Base-by-base conservation (phyloP, 495 filamentous ascomycete species). In the Sporormia fimetaria region DNA sequence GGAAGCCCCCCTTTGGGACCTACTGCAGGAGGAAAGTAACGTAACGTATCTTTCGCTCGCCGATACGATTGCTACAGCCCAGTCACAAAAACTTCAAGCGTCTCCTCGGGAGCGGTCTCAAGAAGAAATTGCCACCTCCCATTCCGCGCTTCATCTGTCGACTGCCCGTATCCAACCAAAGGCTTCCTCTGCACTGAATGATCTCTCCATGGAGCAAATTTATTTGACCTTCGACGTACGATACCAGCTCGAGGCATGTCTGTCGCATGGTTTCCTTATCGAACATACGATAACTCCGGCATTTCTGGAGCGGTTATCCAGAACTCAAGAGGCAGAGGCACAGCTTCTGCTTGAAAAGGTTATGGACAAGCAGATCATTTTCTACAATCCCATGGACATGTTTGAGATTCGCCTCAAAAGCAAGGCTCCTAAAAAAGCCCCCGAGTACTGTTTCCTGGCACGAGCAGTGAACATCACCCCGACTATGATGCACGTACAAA, bases 191-290 rank as follows among this genome's bases (percentile, higher is more conserved):
- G 63, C 16, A 6, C 33, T 37, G 11, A 36, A 25, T 14, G 32
- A 43, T 5, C 44, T 52, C 10, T 4, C 16, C 11, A 37, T 35
- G 1, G 25, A 20, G 15, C 35, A 32, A 7, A 31, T 56, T 21
- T 9, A 18, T 14, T 66, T 98, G 3, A 64, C 75, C 0, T 95
- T 87, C 33, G 57, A 74, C 1, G 74, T 88, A 2, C 75, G 83
- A 6, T 96, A 96, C 53, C 88, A 94, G 59, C 71, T 98, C 0
- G 87, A 96, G 59, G 87, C 84, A 0, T 95, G 88, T 56, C 68
- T 96, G 6, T 93, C 87, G 0, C 70, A 82, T 15, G 75, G 77
- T 0, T 63, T 71, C n/a, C 62, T 98, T n/a, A 80, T 78, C 36
- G 87, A 93, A 58, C 72, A 79, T 55, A 82, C 76, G 35, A 69